Evolutionary conservation across 2,329 filamentous ascomycete genomes (phyloP), one percentile per base, ranked within the genome.

Genomic region (Cytospora piceae): DNA sequence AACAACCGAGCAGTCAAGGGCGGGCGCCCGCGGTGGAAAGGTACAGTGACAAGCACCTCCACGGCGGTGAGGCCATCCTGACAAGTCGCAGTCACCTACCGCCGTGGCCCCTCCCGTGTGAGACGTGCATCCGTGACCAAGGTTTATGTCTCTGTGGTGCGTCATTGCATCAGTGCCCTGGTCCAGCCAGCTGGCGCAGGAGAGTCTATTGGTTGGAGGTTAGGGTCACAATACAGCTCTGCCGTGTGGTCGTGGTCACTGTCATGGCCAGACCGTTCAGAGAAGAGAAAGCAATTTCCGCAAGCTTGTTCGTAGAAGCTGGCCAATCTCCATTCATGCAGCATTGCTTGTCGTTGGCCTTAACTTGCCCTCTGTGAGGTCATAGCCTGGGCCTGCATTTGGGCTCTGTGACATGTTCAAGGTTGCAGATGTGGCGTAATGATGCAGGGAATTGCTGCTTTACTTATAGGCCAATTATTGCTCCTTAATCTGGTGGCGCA

Each of bases 81-180:
- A 57, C 22, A 42, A 57, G 60, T 63, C 42, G 15, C 6, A 54
- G 39, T 37, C 46, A 63, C 60, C 60, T 57, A 39, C 56, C 60
- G 15, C 37, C 53, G 42, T 22, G 29, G 52, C 15, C 15, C 34
- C 57, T n/a, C 29, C 29, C 37, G 15, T 37, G 53, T 62, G 60
- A 62, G 52, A 63, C 39, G 22, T 63, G 53, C 60, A 55, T 51
- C 29, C 22, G 46, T 9, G 32, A 32, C 60, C 60, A 57, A 37
- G 60, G 51, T 51, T 57, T 9, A 0, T 63, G 53, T 54, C 53
- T 24, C 15, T 57, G 53, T 51, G 60, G 22, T 62, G 49, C 53
- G 60, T 63, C 60, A 63, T 63, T 39, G 29, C 15, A 22, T n/a
- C 42, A 24, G 15, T 34, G 15, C 52, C 52, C 60, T 31, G 52